phyloP scores from a whole-genome alignment of 2,329 filamentous ascomycete species.

The Xylaria sp. region DNA sequence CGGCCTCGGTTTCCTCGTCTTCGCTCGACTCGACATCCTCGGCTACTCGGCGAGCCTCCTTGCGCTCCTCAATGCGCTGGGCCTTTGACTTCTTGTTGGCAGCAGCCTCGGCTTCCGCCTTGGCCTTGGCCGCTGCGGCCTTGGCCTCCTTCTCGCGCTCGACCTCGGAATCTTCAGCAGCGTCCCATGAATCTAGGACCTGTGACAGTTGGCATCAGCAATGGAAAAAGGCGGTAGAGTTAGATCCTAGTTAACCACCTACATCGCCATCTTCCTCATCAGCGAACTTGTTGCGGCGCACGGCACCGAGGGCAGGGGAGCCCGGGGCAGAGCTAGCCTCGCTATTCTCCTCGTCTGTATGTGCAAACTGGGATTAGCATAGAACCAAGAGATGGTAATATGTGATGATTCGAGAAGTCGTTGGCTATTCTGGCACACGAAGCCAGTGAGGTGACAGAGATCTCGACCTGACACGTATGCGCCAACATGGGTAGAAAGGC shows the following conservation, averaged over 20 bases:
- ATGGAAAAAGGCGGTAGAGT: conserved; percentile 6
- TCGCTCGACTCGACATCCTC: conserved; percentile 53
- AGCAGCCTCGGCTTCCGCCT: conserved; percentile 80
- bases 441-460: conserved; percentile 8
- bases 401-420: conserved; percentile 5
- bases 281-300: conserved; percentile 66
- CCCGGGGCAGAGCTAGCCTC: conserved; percentile 34
- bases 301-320: conserved; percentile 37
- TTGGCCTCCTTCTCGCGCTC: conserved; percentile 94
- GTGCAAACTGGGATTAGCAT: conserved; percentile 23
- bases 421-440: not conserved
- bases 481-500: not conserved
- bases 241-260: conserved; percentile 30
- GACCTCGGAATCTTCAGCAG: conserved; percentile 91
- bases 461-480: not conserved
- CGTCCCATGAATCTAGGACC: conserved; percentile 96
- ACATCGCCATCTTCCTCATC: conserved; percentile 88
- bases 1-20: conserved; percentile 68
- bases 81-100: conserved; percentile 87
- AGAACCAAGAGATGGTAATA: conserved; percentile 14
- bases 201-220: conserved; percentile 34
- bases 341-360: conserved; percentile 36
- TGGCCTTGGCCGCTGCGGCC: conserved; percentile 77
- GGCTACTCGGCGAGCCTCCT: conserved; percentile 49
- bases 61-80: conserved; percentile 77